Percentiles rank a stretch among this genome's conserved stretches.
Conservation (phyloP, 75 land plant species). For the Selaginella moellendorffii region DNA sequence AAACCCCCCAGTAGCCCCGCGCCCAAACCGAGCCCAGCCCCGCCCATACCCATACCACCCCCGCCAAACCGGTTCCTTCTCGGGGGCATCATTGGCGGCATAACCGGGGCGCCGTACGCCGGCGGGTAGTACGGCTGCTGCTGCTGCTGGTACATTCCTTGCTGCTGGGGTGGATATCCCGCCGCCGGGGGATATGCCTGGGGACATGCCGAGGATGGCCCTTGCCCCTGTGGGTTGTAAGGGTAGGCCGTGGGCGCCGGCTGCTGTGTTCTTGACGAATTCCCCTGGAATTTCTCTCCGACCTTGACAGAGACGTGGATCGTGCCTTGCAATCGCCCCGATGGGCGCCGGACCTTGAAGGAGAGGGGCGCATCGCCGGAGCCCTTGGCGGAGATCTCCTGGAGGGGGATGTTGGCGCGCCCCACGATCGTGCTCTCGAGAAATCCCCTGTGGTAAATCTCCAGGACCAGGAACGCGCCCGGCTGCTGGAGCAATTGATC, state of each 20-base stretch:
- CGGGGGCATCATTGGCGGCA: not conserved
- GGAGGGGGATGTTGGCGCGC: not conserved
- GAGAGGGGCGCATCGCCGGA: constrained; percentile 4
- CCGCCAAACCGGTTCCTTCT: constrained; percentile 25
- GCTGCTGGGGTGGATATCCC: not conserved
- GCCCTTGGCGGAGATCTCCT: not conserved
- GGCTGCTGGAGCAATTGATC: constrained; percentile 3
- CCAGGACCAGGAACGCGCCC: not conserved
- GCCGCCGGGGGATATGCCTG: no score
- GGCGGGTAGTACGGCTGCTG: constrained; percentile 2
- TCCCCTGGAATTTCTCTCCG: constrained; percentile 3
- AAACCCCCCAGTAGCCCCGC: constrained; percentile 28
- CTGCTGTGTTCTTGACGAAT: not conserved
- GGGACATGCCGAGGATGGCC: no score
- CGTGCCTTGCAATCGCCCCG: constrained; percentile 41
- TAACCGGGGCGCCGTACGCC: not conserved
- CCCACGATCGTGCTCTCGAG: not conserved
- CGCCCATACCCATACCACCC: constrained; percentile 25
- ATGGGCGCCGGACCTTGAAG: constrained; percentile 22
- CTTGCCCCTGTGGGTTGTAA: not conserved
- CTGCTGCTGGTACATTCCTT: not conserved
- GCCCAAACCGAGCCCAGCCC: constrained; percentile 13
- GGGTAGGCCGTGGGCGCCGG: not conserved
- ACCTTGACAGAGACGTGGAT: constrained; percentile 36
- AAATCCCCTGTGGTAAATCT: not conserved